A percentile compares a stretch with the other conserved stretches of the same genome.
Conservation (phyloP, 2,329 filamentous ascomycete genomes). For the Diaporthe citri region DNA sequence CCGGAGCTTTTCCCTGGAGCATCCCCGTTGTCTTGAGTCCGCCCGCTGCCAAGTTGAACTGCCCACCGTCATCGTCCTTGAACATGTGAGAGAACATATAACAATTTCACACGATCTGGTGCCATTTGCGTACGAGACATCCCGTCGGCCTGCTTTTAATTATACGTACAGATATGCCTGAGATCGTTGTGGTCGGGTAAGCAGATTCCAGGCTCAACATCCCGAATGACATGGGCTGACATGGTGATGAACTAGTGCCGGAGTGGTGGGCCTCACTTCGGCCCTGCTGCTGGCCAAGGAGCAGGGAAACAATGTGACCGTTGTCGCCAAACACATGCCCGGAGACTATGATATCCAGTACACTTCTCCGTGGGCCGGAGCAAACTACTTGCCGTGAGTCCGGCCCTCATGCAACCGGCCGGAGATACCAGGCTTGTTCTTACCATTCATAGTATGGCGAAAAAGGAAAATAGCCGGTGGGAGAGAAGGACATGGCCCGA, state of each 20-base stretch:
- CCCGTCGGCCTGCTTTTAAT: neutral
- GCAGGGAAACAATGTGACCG: constrained; percentile 55
- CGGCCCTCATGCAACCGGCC: constrained; percentile 9
- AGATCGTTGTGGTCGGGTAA: constrained; percentile 55
- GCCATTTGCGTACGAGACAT: too few species aligned
- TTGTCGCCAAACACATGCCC: constrained; percentile 84
- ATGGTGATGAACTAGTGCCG: constrained; percentile 51
- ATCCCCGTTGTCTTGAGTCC: neutral
- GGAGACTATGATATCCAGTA: constrained; percentile 95
- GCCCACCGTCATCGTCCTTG: neutral
- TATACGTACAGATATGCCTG: constrained; percentile 46
- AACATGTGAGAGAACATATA: neutral
- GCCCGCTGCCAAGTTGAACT: neutral
- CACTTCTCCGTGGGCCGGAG: constrained; percentile 89
- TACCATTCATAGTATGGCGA: constrained; percentile 56
- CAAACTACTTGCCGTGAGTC: constrained; percentile 80
- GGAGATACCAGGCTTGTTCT: constrained; percentile 37
- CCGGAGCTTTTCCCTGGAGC: neutral
- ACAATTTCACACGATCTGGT: neutral
- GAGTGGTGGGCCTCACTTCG: constrained; percentile 65
- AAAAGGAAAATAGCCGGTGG: constrained; percentile 61
- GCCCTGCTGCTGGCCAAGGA: constrained; percentile 62
- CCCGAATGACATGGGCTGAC: neutral
- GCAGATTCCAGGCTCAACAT: constrained; percentile 30
- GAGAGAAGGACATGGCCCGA: constrained; percentile 76